These are phyloP conservation scores for Ananas comosus DNA, from an alignment of 176 grass and related monocot genomes.

Conservation along the genomic window DNA sequence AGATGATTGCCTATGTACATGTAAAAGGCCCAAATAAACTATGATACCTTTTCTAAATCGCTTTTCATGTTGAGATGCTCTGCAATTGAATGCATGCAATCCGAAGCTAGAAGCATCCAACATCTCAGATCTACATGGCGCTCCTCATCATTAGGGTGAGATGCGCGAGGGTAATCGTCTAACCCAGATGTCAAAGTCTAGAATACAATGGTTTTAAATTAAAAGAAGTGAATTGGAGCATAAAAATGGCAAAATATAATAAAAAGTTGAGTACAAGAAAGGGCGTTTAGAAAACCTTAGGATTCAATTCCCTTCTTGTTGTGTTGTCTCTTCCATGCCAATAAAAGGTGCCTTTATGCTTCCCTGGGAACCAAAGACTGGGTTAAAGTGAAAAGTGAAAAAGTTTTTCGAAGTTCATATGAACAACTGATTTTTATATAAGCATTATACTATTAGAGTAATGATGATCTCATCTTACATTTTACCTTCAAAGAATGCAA, in stretches of 20 bases:
- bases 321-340: constrained; percentile 97
- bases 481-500: background rate
- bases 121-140: constrained; percentile 82
- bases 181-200: constrained; percentile 94
- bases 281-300: constrained; percentile 50
- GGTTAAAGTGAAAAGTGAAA: background rate
- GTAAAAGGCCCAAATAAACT: constrained; percentile 12
- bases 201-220: constrained; percentile 11
- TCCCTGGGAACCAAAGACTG: constrained; percentile 31
- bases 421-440: background rate
- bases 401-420: background rate
- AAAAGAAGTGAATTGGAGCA: background rate
- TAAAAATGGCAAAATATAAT: background rate
- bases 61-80: constrained; percentile 59
- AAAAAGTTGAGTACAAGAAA: constrained; percentile 8
- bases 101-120: constrained; percentile 95
- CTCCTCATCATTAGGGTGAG: constrained; percentile 89
- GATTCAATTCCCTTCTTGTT: constrained; percentile 75
- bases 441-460: background rate
- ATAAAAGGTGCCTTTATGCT: constrained; percentile 72
- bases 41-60: constrained; percentile 51
- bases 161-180: constrained; percentile 94
- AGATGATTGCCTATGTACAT: background rate
- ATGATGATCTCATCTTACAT: background rate
- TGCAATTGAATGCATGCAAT: constrained; percentile 76